Conservation (phyloP, 306 rosid species). For the Quercus glauca region DNA sequence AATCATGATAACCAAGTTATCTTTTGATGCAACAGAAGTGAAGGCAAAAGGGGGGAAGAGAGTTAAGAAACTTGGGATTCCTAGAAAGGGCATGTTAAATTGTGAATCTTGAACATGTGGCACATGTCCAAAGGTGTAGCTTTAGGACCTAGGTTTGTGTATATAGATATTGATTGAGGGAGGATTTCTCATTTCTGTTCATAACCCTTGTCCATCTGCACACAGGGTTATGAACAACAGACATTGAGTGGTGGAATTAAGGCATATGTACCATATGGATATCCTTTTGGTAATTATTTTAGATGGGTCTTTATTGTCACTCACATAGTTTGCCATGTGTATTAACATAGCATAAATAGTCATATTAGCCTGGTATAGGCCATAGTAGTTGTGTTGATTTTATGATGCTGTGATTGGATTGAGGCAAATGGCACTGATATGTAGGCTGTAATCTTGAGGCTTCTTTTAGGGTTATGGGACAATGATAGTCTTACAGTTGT, state of each 20-base stretch:
- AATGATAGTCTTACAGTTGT: background rate
- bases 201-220: background rate
- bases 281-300: background rate
- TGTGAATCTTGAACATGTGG: slow-evolving; percentile 2
- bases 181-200: background rate
- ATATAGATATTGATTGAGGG: background rate
- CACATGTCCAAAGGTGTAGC: background rate
- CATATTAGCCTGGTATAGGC: slow-evolving; percentile 7
- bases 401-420: background rate
- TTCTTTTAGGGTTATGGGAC: background rate
- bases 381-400: background rate
- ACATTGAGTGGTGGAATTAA: background rate
- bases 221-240: background rate
- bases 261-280: background rate
- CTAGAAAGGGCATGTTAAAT: background rate
- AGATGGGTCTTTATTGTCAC: background rate
- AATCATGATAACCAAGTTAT: background rate
- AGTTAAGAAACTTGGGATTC: background rate
- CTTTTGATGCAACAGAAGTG: background rate
- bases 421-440: background rate
- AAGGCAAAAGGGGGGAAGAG: too few species aligned
- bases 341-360: background rate
- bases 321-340: background rate
- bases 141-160: background rate
- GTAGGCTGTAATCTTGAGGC: background rate